Conservation (phyloP, 768 basidiomycete species). For the Pleurotus sapidus region DNA sequence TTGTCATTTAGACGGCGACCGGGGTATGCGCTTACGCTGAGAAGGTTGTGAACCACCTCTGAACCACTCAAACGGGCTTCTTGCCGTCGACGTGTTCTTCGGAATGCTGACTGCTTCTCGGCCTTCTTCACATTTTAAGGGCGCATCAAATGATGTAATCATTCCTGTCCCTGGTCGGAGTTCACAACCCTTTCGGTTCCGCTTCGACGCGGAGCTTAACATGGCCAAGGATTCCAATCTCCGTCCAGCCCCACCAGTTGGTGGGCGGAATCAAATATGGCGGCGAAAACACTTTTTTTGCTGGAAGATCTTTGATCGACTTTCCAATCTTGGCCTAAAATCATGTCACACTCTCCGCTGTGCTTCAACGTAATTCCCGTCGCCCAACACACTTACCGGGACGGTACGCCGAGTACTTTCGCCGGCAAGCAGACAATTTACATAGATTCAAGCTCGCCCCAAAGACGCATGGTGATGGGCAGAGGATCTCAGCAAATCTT, state of each 20-base stretch:
- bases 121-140: constrained; percentile 7
- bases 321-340: not conserved
- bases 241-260: not conserved
- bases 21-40: not conserved
- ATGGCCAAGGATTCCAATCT: not conserved
- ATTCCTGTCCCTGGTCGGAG: constrained; percentile 3
- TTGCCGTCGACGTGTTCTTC: constrained; percentile 1
- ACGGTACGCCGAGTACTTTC: not conserved
- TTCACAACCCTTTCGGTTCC: constrained; percentile 1
- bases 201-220: constrained; percentile 1
- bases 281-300: not conserved
- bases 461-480: not conserved
- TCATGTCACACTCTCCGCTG: not conserved
- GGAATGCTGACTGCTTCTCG: not conserved
- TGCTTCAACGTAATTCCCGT: constrained; percentile 4
- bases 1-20: constrained; percentile 5
- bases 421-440: no score
- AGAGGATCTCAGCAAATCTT: not conserved
- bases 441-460: no score
- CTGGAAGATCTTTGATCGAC: not conserved
- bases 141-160: constrained; percentile 10
- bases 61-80: not conserved
- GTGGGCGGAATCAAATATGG: constrained; percentile 3
- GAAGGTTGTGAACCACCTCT: constrained; percentile 1
- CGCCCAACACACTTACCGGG: not conserved